Evolutionary conservation across 129 eudicot species (phyloP).

Genomic region (Sambucus nigra): DNA sequence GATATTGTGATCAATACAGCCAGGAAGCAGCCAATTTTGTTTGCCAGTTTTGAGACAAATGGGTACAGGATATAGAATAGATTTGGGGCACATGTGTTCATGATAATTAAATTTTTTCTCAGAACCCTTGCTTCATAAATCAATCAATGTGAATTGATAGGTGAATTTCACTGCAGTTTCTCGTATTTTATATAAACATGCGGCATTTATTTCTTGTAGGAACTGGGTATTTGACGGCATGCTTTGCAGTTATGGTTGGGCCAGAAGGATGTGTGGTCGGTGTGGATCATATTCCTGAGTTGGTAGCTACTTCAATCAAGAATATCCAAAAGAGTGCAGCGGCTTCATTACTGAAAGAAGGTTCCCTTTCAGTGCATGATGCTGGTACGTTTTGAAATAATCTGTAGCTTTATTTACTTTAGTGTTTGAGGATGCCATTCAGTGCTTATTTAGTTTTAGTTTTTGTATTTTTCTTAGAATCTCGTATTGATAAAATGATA

Average conservation of each 20-base stretch:
- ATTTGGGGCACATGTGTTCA: too few relatives aligned
- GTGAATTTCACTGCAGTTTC: neutral
- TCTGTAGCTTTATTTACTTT: neutral
- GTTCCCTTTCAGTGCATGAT: slow-evolving; percentile 54
- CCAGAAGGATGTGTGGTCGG: slow-evolving; percentile 73
- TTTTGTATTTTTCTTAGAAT: too few relatives aligned
- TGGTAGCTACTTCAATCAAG: slow-evolving; percentile 45
- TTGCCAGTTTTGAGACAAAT: neutral
- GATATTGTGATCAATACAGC: too few relatives aligned
- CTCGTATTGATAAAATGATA: too few relatives aligned
- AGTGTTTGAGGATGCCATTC: neutral
- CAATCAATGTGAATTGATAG: too few relatives aligned
- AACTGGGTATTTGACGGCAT: slow-evolving; percentile 89
- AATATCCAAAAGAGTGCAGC: slow-evolving; percentile 68
- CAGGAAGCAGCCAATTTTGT: neutral
- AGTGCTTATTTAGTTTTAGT: too few relatives aligned
- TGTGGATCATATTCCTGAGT: slow-evolving; percentile 80
- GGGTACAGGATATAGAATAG: too few relatives aligned
- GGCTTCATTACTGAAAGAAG: slow-evolving; percentile 58
- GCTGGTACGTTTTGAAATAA: slow-evolving; percentile 46
- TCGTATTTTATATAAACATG: neutral
- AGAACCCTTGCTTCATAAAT: too few relatives aligned
- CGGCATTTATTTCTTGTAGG: slow-evolving; percentile 31
- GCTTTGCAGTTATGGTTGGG: slow-evolving; percentile 87
- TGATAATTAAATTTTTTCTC: too few relatives aligned